Evolutionary conservation across 1,139 yeast species (phyloP).

Genomic region (Ashbya aceris): DNA sequence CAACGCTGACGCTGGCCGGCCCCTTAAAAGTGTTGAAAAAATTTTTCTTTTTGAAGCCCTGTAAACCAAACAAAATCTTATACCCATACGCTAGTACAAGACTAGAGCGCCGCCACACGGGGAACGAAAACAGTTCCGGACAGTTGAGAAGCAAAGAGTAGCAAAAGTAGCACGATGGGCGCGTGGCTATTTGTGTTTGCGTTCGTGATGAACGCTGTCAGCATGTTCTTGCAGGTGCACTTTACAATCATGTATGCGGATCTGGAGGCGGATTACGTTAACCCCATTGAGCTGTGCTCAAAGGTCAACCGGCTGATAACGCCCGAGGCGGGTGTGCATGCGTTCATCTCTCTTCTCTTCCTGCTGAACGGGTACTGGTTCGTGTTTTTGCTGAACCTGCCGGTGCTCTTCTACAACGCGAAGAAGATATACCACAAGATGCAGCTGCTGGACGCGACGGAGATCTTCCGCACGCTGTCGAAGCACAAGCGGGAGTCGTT

Average conservation of each 20-base stretch:
- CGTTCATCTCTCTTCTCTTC: conserved; percentile 57
- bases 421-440: conserved; percentile 66
- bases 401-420: conserved; percentile 73
- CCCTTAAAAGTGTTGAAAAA: too few species aligned
- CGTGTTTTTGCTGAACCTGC: conserved; percentile 76
- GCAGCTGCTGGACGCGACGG: conserved; percentile 93
- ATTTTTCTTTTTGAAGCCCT: too few species aligned
- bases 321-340: conserved; percentile 89
- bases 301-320: conserved; percentile 80
- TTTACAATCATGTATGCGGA: conserved; percentile 91
- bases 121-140: too few species aligned
- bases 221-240: conserved; percentile 83
- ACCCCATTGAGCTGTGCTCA: conserved; percentile 93
- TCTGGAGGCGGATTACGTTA: conserved; percentile 89
- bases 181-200: conserved; percentile 68
- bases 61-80: too few species aligned
- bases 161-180: conserved; percentile 13
- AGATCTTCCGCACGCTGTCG: conserved; percentile 88
- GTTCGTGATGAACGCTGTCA: conserved; percentile 76
- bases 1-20: too few species aligned
- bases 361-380: conserved; percentile 91
- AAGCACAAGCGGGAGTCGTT: conserved; percentile 91
- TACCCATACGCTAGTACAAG: too few species aligned
- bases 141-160: not conserved
- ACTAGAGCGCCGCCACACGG: too few species aligned